Conservation (phyloP, 2,329 filamentous ascomycete species). For the Akanthomyces dipterigenus region DNA sequence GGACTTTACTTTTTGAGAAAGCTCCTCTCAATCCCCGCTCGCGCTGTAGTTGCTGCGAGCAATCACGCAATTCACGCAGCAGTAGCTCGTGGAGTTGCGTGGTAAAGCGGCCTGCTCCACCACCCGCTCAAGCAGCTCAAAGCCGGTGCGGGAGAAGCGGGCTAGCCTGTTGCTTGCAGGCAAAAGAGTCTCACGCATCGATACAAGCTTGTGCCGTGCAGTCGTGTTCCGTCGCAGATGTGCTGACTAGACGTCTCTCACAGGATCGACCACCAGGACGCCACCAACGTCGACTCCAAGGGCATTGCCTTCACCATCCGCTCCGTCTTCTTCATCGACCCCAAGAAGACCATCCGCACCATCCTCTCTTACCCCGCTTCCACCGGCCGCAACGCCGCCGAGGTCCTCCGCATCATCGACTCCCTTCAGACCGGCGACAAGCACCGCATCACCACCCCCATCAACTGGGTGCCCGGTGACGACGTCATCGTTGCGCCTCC, state of each 20-base stretch:
- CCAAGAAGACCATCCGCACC: slow-evolving; percentile 85
- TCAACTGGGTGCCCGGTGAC: slow-evolving; percentile 83
- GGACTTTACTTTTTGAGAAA: too few species aligned
- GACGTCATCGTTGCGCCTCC: slow-evolving; percentile 87
- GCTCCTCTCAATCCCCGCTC: background rate
- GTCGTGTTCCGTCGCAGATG: too few species aligned
- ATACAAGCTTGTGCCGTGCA: too few species aligned
- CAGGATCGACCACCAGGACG: slow-evolving; percentile 72
- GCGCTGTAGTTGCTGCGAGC: background rate
- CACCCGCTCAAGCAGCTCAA: background rate
- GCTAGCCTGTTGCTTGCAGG: background rate
- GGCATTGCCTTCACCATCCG: slow-evolving; percentile 90
- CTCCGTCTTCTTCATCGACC: slow-evolving; percentile 91
- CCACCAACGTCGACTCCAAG: slow-evolving; percentile 73
- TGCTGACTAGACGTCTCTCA: background rate
- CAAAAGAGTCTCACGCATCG: background rate
- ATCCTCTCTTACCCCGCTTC: slow-evolving; percentile 90
- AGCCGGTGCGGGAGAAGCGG: background rate
- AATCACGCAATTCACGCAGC: background rate
- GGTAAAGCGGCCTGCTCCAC: background rate
- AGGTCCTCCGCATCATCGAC: slow-evolving; percentile 73
- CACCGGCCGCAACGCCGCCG: slow-evolving; percentile 75
- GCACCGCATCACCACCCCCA: slow-evolving; percentile 80
- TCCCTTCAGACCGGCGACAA: slow-evolving; percentile 79
- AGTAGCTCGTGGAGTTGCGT: background rate